Evolutionary conservation across 768 basidiomycete species (phyloP).

Genomic region (Lanmaoa pseudosensibilis): DNA sequence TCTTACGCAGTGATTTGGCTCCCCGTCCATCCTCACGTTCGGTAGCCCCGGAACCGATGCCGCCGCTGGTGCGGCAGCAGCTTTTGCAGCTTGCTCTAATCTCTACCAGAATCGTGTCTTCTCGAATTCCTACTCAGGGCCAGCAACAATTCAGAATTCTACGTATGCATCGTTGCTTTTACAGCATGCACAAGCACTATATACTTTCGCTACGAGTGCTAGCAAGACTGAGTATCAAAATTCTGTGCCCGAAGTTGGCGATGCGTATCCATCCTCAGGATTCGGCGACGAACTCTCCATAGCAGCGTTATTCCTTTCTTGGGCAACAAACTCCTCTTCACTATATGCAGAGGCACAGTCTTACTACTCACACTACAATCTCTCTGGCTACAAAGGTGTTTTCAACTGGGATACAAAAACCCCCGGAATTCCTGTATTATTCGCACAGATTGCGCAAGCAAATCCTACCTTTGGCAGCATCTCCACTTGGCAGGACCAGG

Average conservation of each 20-base stretch:
- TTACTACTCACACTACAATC: constrained; percentile 56
- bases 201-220: constrained; percentile 71
- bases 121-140: constrained; percentile 51
- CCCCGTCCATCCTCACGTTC: neutral
- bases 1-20: neutral
- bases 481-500: constrained; percentile 63
- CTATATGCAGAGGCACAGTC: constrained; percentile 63
- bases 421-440: constrained; percentile 73
- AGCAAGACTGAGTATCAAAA: constrained; percentile 63
- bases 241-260: constrained; percentile 61
- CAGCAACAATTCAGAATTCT: constrained; percentile 68
- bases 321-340: constrained; percentile 61
- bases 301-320: constrained; percentile 74
- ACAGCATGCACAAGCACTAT: constrained; percentile 72
- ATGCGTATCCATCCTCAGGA: constrained; percentile 68
- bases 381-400: constrained; percentile 52
- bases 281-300: constrained; percentile 75
- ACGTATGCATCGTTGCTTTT: constrained; percentile 72
- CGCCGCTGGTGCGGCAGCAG: constrained; percentile 79
- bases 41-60: constrained; percentile 83
- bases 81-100: constrained; percentile 83
- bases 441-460: constrained; percentile 67
- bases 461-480: constrained; percentile 57
- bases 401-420: constrained; percentile 92
- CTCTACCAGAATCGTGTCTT: constrained; percentile 69